Evolutionary conservation across 2,329 filamentous ascomycete species (phyloP), one percentile per base, ranked within the genome.

Genomic region (Talaromyces amestolkiae): DNA sequence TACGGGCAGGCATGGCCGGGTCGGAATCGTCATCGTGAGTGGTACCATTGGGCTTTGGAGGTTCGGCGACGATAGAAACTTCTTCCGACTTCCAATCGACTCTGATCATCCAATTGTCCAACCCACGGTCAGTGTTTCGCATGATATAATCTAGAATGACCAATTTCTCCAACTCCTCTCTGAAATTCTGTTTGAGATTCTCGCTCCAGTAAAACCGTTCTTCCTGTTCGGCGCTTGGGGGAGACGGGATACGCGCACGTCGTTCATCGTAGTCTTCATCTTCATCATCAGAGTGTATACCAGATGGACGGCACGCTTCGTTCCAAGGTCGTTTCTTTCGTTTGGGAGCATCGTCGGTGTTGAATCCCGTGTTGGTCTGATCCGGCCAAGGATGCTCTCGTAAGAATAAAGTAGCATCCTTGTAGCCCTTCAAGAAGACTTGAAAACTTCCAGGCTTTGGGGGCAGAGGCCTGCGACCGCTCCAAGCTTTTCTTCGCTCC

Each of bases 41-140:
- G 35, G 72, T 72, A 3, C 82, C 79, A 61, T 89, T 86, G 64
- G 83, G 84, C 81, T 83, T 91, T 74, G 83, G 96, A 11, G 93
- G 92, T 67, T 97, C 93, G 0, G 92, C 92, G 17, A 90, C 89
- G 69, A 99, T 92, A 8, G 91, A 92, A 13, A 95, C 94, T 72
- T 90, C 86, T 73, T 95, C 88, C 2, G 86, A 88, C 71, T 92
- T 86, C 84, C 89, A 92, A 77, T 99, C 93, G 37, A 99, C 91
- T 77, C 92, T 95, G 75, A 99, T 93, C 95, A 99, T 99, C 95
- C 95, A 99, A 72, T 99, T 99, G 76, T 99, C 95, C 65, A 97
- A 83, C 1, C 95, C 95, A 79, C 95, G 87, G 76, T 99, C 95
- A 1, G 95, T 99, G 75, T 99, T 99, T 65, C 95, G 88, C 95